phyloP scores from a whole-genome alignment of 768 basidiomycete species.

The Boletellus ananiceps region DNA sequence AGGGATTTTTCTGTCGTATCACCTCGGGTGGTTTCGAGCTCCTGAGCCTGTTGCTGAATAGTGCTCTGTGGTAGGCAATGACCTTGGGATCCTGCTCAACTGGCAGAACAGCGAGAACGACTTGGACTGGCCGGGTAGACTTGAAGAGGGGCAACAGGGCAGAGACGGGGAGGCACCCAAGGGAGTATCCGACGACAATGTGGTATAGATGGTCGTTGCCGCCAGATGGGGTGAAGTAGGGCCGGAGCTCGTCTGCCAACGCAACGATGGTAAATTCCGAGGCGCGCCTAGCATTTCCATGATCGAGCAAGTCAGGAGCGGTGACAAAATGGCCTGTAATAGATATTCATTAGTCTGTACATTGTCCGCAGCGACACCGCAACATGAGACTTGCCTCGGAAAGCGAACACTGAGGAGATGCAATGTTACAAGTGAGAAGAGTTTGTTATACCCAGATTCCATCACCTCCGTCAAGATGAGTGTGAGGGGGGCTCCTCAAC shows the following conservation, averaged over 20 bases:
- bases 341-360: too few species aligned
- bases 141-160: slow-evolving; percentile 10
- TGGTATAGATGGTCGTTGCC: slow-evolving; percentile 1
- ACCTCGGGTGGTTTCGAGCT: slow-evolving; percentile 1
- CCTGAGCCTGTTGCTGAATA: neutral
- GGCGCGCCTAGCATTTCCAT: slow-evolving; percentile 8
- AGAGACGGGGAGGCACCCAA: slow-evolving; percentile 15
- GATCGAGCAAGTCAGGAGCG: slow-evolving; percentile 23
- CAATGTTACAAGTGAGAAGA: slow-evolving; percentile 15
- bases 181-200: slow-evolving; percentile 15
- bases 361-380: neutral
- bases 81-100: neutral
- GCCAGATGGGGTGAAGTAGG: slow-evolving; percentile 1
- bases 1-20: neutral
- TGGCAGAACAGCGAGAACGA: slow-evolving; percentile 22
- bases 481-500: too few species aligned
- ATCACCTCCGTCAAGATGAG: too few species aligned
- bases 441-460: slow-evolving; percentile 1
- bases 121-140: neutral
- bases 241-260: slow-evolving; percentile 9
- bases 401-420: slow-evolving; percentile 13
- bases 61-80: neutral
- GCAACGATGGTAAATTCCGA: neutral
- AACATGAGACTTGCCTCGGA: slow-evolving; percentile 10
- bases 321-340: slow-evolving; percentile 19